Evolutionary conservation across 2,329 filamentous ascomycete species (phyloP), one percentile per base, ranked within the genome.

Genomic region (Dactylellina cionopaga): DNA sequence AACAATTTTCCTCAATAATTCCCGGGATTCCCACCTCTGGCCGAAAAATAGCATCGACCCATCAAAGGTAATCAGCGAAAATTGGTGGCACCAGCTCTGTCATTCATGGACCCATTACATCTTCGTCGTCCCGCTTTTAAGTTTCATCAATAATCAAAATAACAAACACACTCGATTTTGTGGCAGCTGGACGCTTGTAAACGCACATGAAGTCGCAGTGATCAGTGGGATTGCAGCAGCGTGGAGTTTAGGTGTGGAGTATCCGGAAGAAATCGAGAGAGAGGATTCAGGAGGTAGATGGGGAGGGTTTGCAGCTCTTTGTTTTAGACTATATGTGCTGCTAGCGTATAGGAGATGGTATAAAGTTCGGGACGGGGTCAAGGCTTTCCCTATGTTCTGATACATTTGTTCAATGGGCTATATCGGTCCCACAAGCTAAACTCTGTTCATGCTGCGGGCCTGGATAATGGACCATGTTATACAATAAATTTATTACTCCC

Each of bases 151-250:
- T 74, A 88, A 88, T 0, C 85, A 83, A 72, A 33, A 25, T 9
- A 15, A 27, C 9, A 86, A 86, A 24, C 82, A 83, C 51, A 91
- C 89, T 0, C 81, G 83, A 19, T 91, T 87, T 77, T 89, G 88
- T 0, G 86, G 86, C 1, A 84, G 85, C 5, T 91, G 89, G 89
- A 91, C 89, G 0, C 81, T 91, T 64, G 85, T 90, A 68, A 89
- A 89, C 74, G 87, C 87, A 76, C 87, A 92, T 75, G 89, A 92
- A 77, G 83, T 90, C 7, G 90, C 89, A 1, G 88, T 88, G 64
- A 88, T 92, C 52, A 87, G 85, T 62, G 89, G 89, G 0, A 90
- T 91, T 49, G 87, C 88, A 2, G 89, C 89, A 1, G 90, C 89
- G 0, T 89, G 90, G 59, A 85, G 87, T 47, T 81, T 91, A 0